A percentile compares a stretch with the other conserved stretches of the same genome.
Evolutionary conservation across 2,329 filamentous ascomycete species (phyloP).

Genomic region (Hypoxylon sp.): DNA sequence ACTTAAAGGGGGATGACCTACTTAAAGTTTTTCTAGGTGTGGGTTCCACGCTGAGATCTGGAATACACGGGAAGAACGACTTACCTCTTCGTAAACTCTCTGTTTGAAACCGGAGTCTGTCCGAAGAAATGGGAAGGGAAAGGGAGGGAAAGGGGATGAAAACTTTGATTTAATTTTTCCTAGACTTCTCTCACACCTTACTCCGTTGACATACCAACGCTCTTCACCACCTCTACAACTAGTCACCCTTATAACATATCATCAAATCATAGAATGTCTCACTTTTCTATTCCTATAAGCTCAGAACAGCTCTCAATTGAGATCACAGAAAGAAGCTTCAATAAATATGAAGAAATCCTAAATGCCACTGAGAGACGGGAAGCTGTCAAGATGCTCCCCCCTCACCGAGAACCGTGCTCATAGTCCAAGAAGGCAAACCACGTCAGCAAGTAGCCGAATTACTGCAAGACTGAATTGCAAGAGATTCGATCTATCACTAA

Average conservation of each 20-base stretch:
- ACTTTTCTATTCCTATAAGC: background rate
- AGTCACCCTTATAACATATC: background rate
- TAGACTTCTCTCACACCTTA: background rate
- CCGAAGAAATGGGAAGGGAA: background rate
- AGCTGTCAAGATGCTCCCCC: background rate
- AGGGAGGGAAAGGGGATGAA: background rate
- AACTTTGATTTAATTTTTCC: background rate
- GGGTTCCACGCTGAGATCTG: background rate
- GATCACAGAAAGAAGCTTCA: background rate
- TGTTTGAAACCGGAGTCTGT: background rate
- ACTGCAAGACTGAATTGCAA: too few species aligned
- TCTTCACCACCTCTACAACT: background rate
- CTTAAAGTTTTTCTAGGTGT: background rate
- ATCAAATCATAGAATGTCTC: background rate
- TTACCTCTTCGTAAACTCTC: background rate
- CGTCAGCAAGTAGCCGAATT: too few species aligned
- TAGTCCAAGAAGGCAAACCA: too few species aligned
- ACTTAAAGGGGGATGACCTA: background rate
- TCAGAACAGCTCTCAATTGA: background rate
- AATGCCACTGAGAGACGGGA: background rate
- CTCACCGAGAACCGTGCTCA: too few species aligned
- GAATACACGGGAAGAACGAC: background rate
- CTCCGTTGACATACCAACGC: background rate
- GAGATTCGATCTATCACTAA: background rate
- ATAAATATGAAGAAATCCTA: background rate